A percentile compares a stretch with the other conserved stretches of the same genome.
Evolutionary conservation across 441 rosid genomes (phyloP).

Genomic region (Lepidium campestre): DNA sequence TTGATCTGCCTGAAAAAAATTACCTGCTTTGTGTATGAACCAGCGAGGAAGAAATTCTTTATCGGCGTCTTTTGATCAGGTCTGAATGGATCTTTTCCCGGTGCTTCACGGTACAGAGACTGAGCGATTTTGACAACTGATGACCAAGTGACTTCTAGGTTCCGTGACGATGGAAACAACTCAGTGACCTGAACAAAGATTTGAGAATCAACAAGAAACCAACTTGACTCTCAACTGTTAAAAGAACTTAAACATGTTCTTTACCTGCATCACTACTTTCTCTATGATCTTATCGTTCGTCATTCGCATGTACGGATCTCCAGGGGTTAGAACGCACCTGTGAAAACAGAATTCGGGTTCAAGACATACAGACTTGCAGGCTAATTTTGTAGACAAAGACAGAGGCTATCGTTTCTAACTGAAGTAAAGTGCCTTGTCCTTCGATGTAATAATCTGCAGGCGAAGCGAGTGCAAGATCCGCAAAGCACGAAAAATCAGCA

Average conservation of each 20-base stretch:
- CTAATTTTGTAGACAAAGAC: not conserved
- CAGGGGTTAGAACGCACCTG: constrained; percentile 94
- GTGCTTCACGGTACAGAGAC: constrained; percentile 89
- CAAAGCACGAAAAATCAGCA: constrained; percentile 98
- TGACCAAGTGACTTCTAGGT: constrained; percentile 83
- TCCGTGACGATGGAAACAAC: constrained; percentile 84
- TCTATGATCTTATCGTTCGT: constrained; percentile 74
- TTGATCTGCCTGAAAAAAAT: not conserved
- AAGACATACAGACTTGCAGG: not conserved
- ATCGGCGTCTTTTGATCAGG: constrained; percentile 96
- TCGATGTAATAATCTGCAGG: constrained; percentile 94
- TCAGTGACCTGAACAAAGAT: constrained; percentile 50
- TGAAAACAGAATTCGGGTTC: constrained; percentile 3
- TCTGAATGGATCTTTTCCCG: constrained; percentile 91
- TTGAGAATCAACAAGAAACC: not conserved
- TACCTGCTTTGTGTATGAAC: constrained; percentile 96
- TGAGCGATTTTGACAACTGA: constrained; percentile 92
- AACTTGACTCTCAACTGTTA: not conserved
- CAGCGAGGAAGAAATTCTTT: constrained; percentile 88
- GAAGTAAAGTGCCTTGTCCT: constrained; percentile 95
- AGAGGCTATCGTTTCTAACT: constrained; percentile 43
- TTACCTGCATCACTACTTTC: constrained; percentile 82
- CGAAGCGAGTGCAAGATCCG: constrained; percentile 86
- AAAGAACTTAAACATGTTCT: constrained; percentile 4
- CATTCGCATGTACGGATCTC: constrained; percentile 95